Evolutionary conservation across 345 rosid species (phyloP).

Genomic region (Clarkia xantiana): DNA sequence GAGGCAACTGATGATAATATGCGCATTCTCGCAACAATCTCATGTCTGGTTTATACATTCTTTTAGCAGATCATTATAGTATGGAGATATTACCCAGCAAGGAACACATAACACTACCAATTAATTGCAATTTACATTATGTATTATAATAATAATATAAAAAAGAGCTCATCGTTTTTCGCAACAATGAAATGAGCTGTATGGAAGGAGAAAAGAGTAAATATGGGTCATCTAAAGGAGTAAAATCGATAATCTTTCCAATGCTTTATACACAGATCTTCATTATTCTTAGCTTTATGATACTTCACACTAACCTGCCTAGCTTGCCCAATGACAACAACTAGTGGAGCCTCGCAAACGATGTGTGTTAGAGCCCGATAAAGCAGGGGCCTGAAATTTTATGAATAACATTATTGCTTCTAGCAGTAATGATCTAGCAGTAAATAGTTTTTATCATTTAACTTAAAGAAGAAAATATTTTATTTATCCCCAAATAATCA

Average conservation of each 20-base stretch:
- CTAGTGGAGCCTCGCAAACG: constrained; percentile 47
- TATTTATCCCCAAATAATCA: too few relatives aligned
- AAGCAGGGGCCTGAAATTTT: constrained; percentile 43
- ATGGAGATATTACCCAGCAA: not conserved
- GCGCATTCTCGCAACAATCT: constrained; percentile 49
- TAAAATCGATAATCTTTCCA: not conserved
- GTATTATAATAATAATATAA: not conserved
- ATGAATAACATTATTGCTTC: not conserved
- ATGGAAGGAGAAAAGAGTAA: constrained; percentile 4
- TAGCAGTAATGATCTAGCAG: too few relatives aligned
- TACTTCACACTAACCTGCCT: constrained; percentile 41
- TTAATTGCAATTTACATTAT: too few relatives aligned
- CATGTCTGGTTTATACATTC: constrained; percentile 31
- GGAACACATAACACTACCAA: not conserved
- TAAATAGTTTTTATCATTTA: too few relatives aligned
- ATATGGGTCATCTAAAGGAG: not conserved
- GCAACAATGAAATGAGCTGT: constrained; percentile 55
- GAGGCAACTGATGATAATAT: constrained; percentile 40
- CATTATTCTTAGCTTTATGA: not conserved
- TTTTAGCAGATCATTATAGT: not conserved
- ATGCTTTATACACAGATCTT: not conserved
- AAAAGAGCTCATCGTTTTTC: constrained; percentile 27
- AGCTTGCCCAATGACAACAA: constrained; percentile 48
- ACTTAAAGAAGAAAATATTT: too few relatives aligned
- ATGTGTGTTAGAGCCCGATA: constrained; percentile 55